These are phyloP conservation scores for Cryptococcus sp. DNA, from an alignment of 1,284 basidiomycete species.

Conservation along the genomic window DNA sequence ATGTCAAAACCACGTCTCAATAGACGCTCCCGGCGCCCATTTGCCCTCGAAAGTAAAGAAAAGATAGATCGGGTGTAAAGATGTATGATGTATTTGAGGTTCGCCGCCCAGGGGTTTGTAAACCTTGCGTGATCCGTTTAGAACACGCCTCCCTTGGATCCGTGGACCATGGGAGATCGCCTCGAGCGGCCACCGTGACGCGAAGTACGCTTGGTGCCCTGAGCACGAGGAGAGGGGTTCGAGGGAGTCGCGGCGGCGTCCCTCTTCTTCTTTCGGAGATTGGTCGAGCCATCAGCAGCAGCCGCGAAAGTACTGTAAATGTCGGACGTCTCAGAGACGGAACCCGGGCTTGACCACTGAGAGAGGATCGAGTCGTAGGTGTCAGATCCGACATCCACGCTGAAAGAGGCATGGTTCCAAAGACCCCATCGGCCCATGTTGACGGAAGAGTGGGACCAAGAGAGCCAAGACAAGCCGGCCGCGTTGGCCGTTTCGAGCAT, in stretches of 20 bases:
- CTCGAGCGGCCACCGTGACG: neutral
- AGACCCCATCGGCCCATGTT: conserved; percentile 39
- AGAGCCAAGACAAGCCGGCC: conserved; percentile 31
- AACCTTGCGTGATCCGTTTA: no score
- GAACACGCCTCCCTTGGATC: neutral
- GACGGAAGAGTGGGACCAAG: conserved; percentile 37
- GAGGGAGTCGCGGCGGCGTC: neutral
- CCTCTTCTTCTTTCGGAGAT: neutral
- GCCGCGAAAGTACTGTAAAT: neutral
- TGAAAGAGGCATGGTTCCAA: conserved; percentile 29
- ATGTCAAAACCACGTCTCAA: no score
- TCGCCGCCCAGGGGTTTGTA: no score
- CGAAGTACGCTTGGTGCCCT: neutral
- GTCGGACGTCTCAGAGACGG: neutral
- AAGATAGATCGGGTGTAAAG: no score
- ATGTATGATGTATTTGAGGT: no score
- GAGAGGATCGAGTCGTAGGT: conserved; percentile 31
- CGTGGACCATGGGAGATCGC: neutral
- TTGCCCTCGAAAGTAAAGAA: no score
- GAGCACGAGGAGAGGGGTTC: neutral
- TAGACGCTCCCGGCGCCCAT: no score
- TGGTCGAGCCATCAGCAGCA: conserved; percentile 33
- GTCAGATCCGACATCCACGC: conserved; percentile 33
- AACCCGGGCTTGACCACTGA: conserved; percentile 26
- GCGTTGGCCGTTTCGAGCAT: conserved; percentile 34